These are phyloP conservation scores for Fusarium sulawesiense DNA, from an alignment of 2,329 filamentous ascomycete genomes.

Conservation along the genomic window DNA sequence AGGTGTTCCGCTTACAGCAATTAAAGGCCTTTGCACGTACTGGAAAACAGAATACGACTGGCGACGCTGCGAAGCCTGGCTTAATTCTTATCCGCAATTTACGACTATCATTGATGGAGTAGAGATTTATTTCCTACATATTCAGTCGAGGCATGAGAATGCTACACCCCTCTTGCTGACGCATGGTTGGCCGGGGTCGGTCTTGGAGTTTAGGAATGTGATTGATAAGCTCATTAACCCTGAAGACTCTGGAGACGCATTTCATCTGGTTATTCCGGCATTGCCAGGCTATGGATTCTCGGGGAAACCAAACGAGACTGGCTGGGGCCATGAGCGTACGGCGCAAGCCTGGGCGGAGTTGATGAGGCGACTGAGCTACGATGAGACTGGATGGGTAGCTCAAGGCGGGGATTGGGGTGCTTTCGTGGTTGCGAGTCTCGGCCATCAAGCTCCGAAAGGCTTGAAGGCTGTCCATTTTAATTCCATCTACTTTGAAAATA, in stretches of 20 bases:
- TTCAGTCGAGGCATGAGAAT: constrained; percentile 3
- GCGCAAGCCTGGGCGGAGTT: constrained; percentile 15
- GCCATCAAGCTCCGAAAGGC: constrained; percentile 12
- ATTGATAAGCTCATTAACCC: constrained; percentile 7
- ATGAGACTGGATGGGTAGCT: constrained; percentile 2
- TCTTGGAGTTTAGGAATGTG: constrained; percentile 12
- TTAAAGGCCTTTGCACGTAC: constrained; percentile 5
- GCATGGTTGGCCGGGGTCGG: constrained; percentile 20
- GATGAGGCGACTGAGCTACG: constrained; percentile 6
- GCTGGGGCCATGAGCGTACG: constrained; percentile 6
- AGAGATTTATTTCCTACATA: constrained; percentile 15
- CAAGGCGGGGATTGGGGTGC: constrained; percentile 27
- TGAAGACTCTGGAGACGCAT: not conserved
- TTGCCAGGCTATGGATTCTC: constrained; percentile 22
- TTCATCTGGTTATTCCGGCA: constrained; percentile 16
- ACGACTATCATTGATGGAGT: constrained; percentile 9
- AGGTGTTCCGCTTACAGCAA: not conserved
- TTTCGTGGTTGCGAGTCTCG: constrained; percentile 1
- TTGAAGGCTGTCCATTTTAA: constrained; percentile 23
- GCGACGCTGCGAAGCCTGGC: constrained; percentile 5
- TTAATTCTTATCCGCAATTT: constrained; percentile 14
- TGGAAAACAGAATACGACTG: constrained; percentile 17
- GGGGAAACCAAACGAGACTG: constrained; percentile 10
- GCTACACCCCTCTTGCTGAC: constrained; percentile 12
- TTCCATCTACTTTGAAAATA: constrained; percentile 17